These are phyloP conservation scores for Scytalidium lignicola DNA, from an alignment of 2,329 filamentous ascomycete species.

Conservation along the genomic window DNA sequence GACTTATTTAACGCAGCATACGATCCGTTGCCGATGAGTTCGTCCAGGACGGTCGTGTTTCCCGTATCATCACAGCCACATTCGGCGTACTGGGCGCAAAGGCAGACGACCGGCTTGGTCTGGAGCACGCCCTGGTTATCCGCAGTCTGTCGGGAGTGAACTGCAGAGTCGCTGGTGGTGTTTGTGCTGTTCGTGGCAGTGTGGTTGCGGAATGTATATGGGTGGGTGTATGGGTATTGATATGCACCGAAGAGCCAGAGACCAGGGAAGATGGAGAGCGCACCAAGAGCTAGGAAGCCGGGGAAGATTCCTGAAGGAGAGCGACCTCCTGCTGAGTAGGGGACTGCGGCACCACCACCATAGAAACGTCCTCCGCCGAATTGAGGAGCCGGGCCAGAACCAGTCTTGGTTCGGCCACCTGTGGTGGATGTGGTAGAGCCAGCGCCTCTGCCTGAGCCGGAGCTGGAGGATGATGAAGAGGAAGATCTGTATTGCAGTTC, in stretches of 20 bases:
- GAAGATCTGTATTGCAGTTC: not conserved
- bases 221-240: slow-evolving; percentile 52
- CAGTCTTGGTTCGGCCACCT: slow-evolving; percentile 50
- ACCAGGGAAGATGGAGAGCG: slow-evolving; percentile 41
- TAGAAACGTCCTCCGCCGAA: slow-evolving; percentile 64
- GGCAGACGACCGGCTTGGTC: slow-evolving; percentile 55
- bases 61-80: slow-evolving; percentile 69
- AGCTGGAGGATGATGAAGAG: slow-evolving; percentile 16
- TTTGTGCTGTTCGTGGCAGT: slow-evolving; percentile 23
- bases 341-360: slow-evolving; percentile 55
- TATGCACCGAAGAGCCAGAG: slow-evolving; percentile 61
- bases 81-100: slow-evolving; percentile 48
- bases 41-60: slow-evolving; percentile 52
- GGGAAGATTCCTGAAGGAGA: slow-evolving; percentile 47
- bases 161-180: slow-evolving; percentile 35
- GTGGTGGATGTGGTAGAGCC: slow-evolving; percentile 24
- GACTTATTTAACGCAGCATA: slow-evolving; percentile 55
- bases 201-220: slow-evolving; percentile 47
- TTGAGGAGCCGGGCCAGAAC: slow-evolving; percentile 49
- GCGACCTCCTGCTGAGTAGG: slow-evolving; percentile 52
- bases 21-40: slow-evolving; percentile 61
- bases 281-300: slow-evolving; percentile 46
- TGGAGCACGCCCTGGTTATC: slow-evolving; percentile 40
- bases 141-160: slow-evolving; percentile 12
- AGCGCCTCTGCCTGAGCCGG: slow-evolving; percentile 21